These are phyloP conservation scores for Durotheca rogersii DNA, from an alignment of 495 filamentous ascomycete species.

Conservation along the genomic window DNA sequence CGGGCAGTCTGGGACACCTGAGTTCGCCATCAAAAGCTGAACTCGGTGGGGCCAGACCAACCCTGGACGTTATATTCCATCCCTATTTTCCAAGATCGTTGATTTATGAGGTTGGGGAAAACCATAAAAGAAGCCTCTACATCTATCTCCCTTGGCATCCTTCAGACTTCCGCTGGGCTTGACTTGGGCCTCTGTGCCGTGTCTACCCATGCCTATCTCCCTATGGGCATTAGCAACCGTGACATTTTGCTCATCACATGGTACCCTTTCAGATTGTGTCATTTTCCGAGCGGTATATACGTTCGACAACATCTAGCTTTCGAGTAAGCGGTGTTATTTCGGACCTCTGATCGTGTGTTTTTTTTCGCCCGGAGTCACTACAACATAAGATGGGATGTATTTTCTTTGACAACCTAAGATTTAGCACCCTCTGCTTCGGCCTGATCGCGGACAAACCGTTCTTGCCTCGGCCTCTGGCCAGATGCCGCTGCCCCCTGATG, in stretches of 20 bases:
- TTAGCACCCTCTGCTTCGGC: conserved; percentile 13
- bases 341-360: conserved; percentile 1
- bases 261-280: background rate
- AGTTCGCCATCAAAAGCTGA: conserved; percentile 66
- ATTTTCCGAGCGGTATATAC: background rate
- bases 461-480: background rate
- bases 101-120: conserved; percentile 81
- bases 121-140: conserved; percentile 76
- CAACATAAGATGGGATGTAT: background rate
- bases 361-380: background rate
- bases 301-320: background rate
- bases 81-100: conserved; percentile 79
- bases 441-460: conserved; percentile 15
- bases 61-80: conserved; percentile 83
- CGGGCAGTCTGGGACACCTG: conserved; percentile 53
- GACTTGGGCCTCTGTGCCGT: background rate
- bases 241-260: background rate
- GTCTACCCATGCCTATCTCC: too few relatives aligned
- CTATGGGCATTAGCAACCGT: too few relatives aligned
- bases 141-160: conserved; percentile 39
- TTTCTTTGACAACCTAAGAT: background rate
- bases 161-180: too few relatives aligned
- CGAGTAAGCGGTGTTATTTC: conserved; percentile 13
- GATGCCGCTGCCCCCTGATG: background rate
- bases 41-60: conserved; percentile 62